phyloP scores from a whole-genome alignment of 805 yeast genomes.

The Yamadazyma olivae region DNA sequence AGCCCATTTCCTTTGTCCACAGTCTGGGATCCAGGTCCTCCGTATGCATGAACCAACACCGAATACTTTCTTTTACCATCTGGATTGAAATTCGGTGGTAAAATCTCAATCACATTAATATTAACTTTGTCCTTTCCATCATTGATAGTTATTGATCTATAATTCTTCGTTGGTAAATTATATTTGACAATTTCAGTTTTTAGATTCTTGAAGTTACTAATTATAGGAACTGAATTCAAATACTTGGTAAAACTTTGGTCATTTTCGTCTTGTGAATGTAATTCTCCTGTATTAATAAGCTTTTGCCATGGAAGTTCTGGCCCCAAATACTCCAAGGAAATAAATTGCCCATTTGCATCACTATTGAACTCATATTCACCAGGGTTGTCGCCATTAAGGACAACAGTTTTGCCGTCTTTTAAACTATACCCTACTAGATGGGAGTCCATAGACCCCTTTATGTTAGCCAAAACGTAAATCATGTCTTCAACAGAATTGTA shows the following conservation, averaged over 20 bases:
- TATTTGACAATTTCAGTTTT: constrained; percentile 20
- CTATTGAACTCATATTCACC: constrained; percentile 70
- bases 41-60: constrained; percentile 64
- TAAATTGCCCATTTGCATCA: constrained; percentile 70
- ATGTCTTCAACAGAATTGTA: constrained; percentile 42
- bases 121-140: constrained; percentile 28
- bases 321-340: constrained; percentile 66
- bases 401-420: constrained; percentile 4
- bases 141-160: constrained; percentile 26
- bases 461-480: constrained; percentile 66
- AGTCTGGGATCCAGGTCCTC: constrained; percentile 78
- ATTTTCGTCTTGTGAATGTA: constrained; percentile 16
- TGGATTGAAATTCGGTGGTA: constrained; percentile 55
- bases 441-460: constrained; percentile 74
- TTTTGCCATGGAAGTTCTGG: constrained; percentile 80
- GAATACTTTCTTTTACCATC: constrained; percentile 47
- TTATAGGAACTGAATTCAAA: constrained; percentile 11
- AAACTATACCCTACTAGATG: constrained; percentile 66
- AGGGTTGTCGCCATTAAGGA: constrained; percentile 29
- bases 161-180: constrained; percentile 53
- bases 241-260: constrained; percentile 9
- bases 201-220: constrained; percentile 18
- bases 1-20: constrained; percentile 45
- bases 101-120: constrained; percentile 57
- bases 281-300: constrained; percentile 43